Percentiles rank a stretch among this genome's conserved stretches.
phyloP scores from a whole-genome alignment of 441 rosid species.

The Pelargonium myrrhifolium region DNA sequence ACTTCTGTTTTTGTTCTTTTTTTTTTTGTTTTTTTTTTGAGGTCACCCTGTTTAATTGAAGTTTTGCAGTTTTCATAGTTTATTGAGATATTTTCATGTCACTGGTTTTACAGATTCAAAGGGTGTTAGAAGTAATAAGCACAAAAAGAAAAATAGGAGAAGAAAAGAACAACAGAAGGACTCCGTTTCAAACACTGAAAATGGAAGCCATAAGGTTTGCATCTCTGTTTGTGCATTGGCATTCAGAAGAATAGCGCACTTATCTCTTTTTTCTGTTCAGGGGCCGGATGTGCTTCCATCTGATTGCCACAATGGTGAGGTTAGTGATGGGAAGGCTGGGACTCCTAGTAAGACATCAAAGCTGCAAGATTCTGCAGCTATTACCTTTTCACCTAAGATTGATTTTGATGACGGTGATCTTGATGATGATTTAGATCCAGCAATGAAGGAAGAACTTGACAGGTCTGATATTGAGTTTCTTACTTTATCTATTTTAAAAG shows the following conservation, averaged over 20 bases:
- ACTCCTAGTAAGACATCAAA: constrained; percentile 23
- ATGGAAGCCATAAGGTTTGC: constrained; percentile 5
- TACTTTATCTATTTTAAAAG: neutral
- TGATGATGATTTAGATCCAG: constrained; percentile 45
- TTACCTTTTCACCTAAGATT: constrained; percentile 24
- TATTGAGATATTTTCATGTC: neutral
- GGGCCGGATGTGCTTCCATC: constrained; percentile 12
- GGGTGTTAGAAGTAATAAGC: constrained; percentile 31
- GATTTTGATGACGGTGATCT: constrained; percentile 35
- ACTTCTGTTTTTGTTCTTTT: too few species aligned
- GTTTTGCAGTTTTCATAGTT: too few species aligned
- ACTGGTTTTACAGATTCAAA: constrained; percentile 29
- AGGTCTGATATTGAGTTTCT: constrained; percentile 19
- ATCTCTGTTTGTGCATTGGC: neutral
- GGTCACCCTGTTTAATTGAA: too few species aligned
- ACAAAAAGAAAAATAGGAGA: constrained; percentile 40
- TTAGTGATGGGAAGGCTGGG: constrained; percentile 13
- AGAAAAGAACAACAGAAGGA: constrained; percentile 35
- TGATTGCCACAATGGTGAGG: constrained; percentile 11
- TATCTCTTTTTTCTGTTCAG: constrained; percentile 16
- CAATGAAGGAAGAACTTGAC: constrained; percentile 39
- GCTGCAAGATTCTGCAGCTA: constrained; percentile 24
- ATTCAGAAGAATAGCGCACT: neutral
- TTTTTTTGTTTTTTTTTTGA: too few species aligned
- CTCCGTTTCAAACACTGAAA: constrained; percentile 15